Evolutionary conservation across 2,329 filamentous ascomycete species (phyloP).

Genomic region (Aschersonia sp.): DNA sequence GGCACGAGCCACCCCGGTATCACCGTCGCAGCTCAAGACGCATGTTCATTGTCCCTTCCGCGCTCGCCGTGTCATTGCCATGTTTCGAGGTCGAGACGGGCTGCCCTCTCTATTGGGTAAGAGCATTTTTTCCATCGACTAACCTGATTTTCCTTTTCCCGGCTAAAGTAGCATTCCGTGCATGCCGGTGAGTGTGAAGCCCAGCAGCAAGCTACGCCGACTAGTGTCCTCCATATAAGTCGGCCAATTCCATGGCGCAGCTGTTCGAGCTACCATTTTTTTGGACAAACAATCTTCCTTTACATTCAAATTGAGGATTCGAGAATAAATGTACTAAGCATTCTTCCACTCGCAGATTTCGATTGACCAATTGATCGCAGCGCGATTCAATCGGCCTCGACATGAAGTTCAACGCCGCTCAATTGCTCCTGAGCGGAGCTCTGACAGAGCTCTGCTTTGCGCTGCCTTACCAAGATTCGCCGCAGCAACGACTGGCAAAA

Average conservation of each 20-base stretch:
- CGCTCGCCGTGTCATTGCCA: not conserved
- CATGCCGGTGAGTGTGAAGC: too few relatives aligned
- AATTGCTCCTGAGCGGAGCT: conserved; percentile 13
- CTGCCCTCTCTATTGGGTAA: not conserved
- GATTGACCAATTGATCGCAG: too few relatives aligned
- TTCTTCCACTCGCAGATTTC: too few relatives aligned
- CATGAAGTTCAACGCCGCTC: conserved; percentile 13
- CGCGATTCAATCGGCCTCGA: not conserved
- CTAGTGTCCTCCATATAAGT: not conserved
- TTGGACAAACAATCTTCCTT: not conserved
- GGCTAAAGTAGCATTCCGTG: too few relatives aligned
- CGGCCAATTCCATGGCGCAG: not conserved
- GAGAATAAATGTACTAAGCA: too few relatives aligned
- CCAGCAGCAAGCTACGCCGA: not conserved
- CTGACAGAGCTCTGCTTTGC: conserved; percentile 8
- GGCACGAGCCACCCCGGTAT: not conserved
- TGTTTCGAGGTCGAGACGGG: not conserved
- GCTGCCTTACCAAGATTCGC: conserved; percentile 30
- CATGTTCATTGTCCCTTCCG: not conserved
- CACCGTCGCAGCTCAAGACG: not conserved
- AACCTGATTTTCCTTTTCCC: too few relatives aligned
- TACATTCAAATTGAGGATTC: not conserved
- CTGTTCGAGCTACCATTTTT: not conserved
- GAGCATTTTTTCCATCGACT: not conserved
- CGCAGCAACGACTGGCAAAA: conserved; percentile 37